phyloP scores from a whole-genome alignment of 2,329 filamentous ascomycete species.

The Pseudogymnoascus sp. region DNA sequence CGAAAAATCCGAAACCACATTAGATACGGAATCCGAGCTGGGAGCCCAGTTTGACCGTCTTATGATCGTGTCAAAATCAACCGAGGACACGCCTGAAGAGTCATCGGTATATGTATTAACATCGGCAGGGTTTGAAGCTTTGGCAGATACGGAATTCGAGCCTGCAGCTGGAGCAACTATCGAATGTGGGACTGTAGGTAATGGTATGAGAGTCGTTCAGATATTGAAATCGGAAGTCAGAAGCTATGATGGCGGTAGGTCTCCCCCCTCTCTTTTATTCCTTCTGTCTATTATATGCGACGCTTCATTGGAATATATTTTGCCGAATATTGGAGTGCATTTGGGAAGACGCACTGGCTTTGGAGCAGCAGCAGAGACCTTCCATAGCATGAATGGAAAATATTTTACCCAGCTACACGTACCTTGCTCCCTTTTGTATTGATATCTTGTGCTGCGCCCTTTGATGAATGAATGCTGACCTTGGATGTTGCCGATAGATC shows the following conservation, averaged over 20 bases:
- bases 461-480: slow-evolving; percentile 8
- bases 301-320: slow-evolving; percentile 27
- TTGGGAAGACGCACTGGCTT: slow-evolving; percentile 5
- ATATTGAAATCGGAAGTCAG: slow-evolving; percentile 79
- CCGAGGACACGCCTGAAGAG: slow-evolving; percentile 59
- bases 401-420: slow-evolving; percentile 21
- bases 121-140: slow-evolving; percentile 63
- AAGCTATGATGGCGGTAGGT: slow-evolving; percentile 80
- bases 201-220: slow-evolving; percentile 74
- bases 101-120: slow-evolving; percentile 71
- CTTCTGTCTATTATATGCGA: slow-evolving; percentile 14
- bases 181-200: slow-evolving; percentile 75
- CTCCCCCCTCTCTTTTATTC: slow-evolving; percentile 15
- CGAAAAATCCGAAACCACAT: slow-evolving; percentile 37
- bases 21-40: slow-evolving; percentile 42
- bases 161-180: slow-evolving; percentile 79
- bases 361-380: neutral
- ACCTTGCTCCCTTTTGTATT: slow-evolving; percentile 18
- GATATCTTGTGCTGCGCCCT: slow-evolving; percentile 18
- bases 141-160: slow-evolving; percentile 84
- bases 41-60: slow-evolving; percentile 65
- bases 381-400: slow-evolving; percentile 33
- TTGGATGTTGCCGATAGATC: slow-evolving; percentile 42
- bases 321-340: slow-evolving; percentile 18
- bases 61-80: slow-evolving; percentile 67